These are phyloP conservation scores for Cytospora chrysosperma DNA, from an alignment of 2,329 filamentous ascomycete genomes.

Conservation along the genomic window DNA sequence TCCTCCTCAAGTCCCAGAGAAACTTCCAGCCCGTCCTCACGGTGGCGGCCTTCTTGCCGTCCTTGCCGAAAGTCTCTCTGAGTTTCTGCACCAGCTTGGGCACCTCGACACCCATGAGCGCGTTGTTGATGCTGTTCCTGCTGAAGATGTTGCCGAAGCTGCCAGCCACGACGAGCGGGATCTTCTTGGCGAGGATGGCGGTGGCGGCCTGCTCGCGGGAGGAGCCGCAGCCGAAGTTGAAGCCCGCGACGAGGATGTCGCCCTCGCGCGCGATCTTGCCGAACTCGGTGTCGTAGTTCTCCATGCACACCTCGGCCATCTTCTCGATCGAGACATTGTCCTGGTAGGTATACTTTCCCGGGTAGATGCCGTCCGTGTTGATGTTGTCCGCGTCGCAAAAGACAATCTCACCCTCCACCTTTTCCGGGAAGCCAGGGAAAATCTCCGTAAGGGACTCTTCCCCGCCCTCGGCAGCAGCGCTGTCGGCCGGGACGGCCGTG, in stretches of 20 bases:
- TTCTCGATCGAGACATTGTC: conserved; percentile 66
- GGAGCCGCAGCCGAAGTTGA: conserved; percentile 84
- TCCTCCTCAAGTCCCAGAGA: conserved; percentile 74
- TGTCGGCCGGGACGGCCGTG: neutral
- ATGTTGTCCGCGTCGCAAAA: conserved; percentile 82
- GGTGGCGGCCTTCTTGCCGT: conserved; percentile 56
- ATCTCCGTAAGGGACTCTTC: conserved; percentile 17
- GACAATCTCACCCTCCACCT: conserved; percentile 80
- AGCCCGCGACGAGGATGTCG: conserved; percentile 83
- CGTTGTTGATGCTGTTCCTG: conserved; percentile 78
- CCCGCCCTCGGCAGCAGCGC: neutral
- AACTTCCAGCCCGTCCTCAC: conserved; percentile 80
- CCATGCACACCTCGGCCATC: conserved; percentile 91
- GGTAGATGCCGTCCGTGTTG: conserved; percentile 91
- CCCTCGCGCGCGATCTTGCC: conserved; percentile 58
- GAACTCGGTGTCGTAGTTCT: conserved; percentile 84
- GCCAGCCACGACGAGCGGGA: conserved; percentile 76
- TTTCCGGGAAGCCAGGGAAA: conserved; percentile 76
- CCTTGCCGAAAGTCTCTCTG: conserved; percentile 54
- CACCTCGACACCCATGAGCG: conserved; percentile 69
- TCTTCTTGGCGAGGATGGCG: conserved; percentile 76
- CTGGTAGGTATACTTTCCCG: conserved; percentile 86
- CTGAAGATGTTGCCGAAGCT: conserved; percentile 84
- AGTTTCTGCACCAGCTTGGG: conserved; percentile 65
- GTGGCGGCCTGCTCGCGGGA: conserved; percentile 88